phyloP scores from a whole-genome alignment of 2,329 filamentous ascomycete species.

The Thermothelomyces thermophilus region DNA sequence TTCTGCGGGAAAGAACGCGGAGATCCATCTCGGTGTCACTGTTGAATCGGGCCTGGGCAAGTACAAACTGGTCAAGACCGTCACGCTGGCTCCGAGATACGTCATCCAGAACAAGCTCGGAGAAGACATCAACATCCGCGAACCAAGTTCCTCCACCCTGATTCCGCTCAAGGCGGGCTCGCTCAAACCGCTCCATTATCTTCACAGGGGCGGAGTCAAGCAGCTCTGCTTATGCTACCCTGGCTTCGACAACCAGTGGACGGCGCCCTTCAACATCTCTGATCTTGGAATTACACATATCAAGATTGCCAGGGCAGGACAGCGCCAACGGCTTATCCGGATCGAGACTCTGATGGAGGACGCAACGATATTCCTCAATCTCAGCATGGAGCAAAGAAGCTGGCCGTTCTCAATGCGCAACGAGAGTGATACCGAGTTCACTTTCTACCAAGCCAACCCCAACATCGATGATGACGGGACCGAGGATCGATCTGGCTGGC shows the following conservation, averaged over 20 bases:
- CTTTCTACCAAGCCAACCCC: slow-evolving; percentile 92
- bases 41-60: slow-evolving; percentile 91
- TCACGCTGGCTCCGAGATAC: slow-evolving; percentile 87
- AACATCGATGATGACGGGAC: slow-evolving; percentile 85
- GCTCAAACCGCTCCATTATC: slow-evolving; percentile 79
- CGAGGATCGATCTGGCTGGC: slow-evolving; percentile 81
- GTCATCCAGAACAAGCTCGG: slow-evolving; percentile 88
- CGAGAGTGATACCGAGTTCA: slow-evolving; percentile 93
- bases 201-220: slow-evolving; percentile 75
- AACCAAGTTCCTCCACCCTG: slow-evolving; percentile 84
- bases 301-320: slow-evolving; percentile 84
- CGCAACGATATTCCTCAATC: slow-evolving; percentile 86
- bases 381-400: slow-evolving; percentile 85
- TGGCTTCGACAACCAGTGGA: slow-evolving; percentile 95
- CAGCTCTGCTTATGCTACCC: slow-evolving; percentile 91
- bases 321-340: slow-evolving; percentile 80
- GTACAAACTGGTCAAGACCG: slow-evolving; percentile 94
- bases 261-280: slow-evolving; percentile 93
- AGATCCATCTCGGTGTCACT: slow-evolving; percentile 86
- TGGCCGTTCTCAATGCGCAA: slow-evolving; percentile 99
- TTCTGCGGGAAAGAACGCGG: slow-evolving; percentile 61
- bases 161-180: slow-evolving; percentile 72
- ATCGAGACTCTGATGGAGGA: slow-evolving; percentile 88
- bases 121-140: slow-evolving; percentile 83
- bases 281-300: slow-evolving; percentile 89